These are phyloP conservation scores for Solanum etuberosum DNA, from an alignment of 257 asterid genomes.

Conservation along the genomic window DNA sequence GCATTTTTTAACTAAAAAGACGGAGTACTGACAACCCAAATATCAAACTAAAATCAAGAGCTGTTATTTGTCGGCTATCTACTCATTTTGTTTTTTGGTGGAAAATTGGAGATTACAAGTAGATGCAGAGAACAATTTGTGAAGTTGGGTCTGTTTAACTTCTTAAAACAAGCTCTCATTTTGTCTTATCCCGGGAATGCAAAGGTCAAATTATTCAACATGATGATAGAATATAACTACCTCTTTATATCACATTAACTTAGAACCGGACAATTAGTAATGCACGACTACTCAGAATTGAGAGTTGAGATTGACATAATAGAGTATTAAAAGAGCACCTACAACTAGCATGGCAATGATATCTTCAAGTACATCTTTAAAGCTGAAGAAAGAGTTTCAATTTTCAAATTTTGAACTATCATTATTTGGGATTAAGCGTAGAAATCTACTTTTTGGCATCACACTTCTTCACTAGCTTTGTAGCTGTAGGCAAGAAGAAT, in stretches of 20 bases:
- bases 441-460: not conserved
- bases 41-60: not conserved
- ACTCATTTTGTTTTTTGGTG: not conserved
- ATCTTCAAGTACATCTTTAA: not conserved
- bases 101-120: not conserved
- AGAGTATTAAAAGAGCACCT: not conserved
- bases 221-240: not conserved
- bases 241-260: not conserved
- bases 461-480: not conserved
- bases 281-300: not conserved
- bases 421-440: not conserved
- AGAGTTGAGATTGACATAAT: not conserved
- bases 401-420: not conserved
- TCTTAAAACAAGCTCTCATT: not conserved
- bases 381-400: not conserved
- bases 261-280: not conserved
- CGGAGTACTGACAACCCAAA: not conserved
- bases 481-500: not conserved
- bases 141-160: not conserved
- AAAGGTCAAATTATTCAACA: not conserved
- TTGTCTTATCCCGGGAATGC: not conserved
- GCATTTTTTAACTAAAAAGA: not conserved
- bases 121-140: not conserved
- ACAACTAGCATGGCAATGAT: not conserved
- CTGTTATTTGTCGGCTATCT: not conserved